phyloP scores from a whole-genome alignment of 139 green algal species.

The Tetradesmus obliquus region DNA sequence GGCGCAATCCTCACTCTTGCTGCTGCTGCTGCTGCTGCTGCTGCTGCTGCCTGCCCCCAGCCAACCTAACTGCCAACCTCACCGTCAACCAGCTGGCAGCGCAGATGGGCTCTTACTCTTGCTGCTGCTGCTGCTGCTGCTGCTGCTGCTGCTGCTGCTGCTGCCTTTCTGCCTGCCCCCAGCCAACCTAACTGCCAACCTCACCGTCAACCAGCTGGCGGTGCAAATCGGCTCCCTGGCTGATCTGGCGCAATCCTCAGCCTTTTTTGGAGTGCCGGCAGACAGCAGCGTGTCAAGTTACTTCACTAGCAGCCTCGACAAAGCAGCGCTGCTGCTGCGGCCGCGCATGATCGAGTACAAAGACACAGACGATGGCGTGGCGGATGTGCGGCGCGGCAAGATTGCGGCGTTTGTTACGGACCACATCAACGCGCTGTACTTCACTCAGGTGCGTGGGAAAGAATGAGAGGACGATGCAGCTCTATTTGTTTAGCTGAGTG shows the following conservation, averaged over 20 bases:
- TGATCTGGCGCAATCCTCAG: neutral
- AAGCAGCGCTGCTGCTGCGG: neutral
- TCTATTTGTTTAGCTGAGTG: neutral
- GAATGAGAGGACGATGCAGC: neutral
- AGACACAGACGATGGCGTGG: neutral
- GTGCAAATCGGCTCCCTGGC: neutral
- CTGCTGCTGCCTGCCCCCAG: too few relatives aligned
- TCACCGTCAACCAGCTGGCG: constrained; percentile 7
- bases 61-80: constrained; percentile 48
- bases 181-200: constrained; percentile 43
- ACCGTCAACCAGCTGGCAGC: neutral
- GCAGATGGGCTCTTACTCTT: neutral
- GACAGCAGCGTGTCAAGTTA: constrained; percentile 39
- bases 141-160: too few relatives aligned
- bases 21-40: too few relatives aligned
- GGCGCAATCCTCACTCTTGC: neutral
- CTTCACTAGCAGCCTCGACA: constrained; percentile 18
- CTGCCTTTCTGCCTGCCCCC: neutral
- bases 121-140: too few relatives aligned
- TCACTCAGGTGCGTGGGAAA: neutral
- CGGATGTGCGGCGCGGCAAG: neutral
- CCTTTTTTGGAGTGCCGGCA: constrained; percentile 22
- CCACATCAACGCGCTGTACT: constrained; percentile 6
- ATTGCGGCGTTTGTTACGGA: constrained; percentile 36
- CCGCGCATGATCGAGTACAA: constrained; percentile 14